Evolutionary conservation across 192 early-diverging fungal genomes (phyloP).

Genomic region (Coemansia sp.): DNA sequence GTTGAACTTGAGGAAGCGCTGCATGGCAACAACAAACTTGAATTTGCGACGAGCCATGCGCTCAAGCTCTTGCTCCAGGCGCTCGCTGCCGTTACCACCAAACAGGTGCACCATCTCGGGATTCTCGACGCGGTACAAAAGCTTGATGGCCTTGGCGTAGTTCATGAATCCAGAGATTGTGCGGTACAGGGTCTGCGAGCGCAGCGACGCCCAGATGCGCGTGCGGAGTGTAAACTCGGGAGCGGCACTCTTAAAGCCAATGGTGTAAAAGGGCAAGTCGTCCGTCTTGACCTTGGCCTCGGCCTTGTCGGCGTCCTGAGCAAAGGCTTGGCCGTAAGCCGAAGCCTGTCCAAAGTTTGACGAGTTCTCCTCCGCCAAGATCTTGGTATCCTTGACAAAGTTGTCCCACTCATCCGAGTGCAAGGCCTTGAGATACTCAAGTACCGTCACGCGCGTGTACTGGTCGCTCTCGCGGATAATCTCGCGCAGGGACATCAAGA

Average conservation of each 20-base stretch:
- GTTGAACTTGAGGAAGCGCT: conserved; percentile 75
- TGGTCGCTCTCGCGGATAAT: conserved; percentile 80
- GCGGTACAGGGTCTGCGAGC: conserved; percentile 80
- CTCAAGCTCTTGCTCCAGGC: conserved; percentile 65
- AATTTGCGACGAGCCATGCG: conserved; percentile 73
- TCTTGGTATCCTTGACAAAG: conserved; percentile 83
- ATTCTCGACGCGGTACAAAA: conserved; percentile 74
- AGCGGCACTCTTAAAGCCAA: conserved; percentile 76
- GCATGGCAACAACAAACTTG: conserved; percentile 80
- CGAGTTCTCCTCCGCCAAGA: conserved; percentile 65
- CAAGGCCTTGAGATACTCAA: conserved; percentile 78
- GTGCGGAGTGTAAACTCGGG: conserved; percentile 80
- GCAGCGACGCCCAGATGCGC: conserved; percentile 83
- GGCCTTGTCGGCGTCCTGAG: conserved; percentile 55
- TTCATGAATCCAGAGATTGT: conserved; percentile 87
- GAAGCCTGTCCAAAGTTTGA: conserved; percentile 52
- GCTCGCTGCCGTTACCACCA: conserved; percentile 59
- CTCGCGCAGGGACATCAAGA: conserved; percentile 73
- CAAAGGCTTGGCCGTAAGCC: conserved; percentile 47
- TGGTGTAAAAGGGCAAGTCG: conserved; percentile 74
- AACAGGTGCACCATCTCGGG: conserved; percentile 68
- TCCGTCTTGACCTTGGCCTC: conserved; percentile 67
- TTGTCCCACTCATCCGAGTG: conserved; percentile 84
- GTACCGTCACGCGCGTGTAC: conserved; percentile 71
- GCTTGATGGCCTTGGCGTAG: conserved; percentile 78